Conservation (phyloP, 2,329 filamentous ascomycete genomes). For the Aspergillus jensenii region DNA sequence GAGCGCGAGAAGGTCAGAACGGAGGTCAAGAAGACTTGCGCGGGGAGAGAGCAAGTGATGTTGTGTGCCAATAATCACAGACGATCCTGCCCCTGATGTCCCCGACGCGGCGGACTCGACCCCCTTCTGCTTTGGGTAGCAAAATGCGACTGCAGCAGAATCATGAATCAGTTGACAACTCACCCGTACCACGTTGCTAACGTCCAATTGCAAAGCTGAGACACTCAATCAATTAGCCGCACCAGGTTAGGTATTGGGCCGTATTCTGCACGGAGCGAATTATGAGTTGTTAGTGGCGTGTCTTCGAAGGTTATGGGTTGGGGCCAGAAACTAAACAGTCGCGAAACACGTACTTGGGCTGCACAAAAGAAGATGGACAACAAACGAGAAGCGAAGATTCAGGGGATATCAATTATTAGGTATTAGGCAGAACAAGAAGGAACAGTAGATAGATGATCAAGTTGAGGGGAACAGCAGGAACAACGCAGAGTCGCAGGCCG, state of each 20-base stretch:
- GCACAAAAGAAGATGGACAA: constrained; percentile 1
- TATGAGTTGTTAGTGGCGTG: constrained; percentile 6
- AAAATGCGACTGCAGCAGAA: neutral
- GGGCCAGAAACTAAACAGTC: constrained; percentile 4
- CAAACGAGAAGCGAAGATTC: neutral
- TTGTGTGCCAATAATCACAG: neutral
- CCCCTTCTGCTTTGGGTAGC: constrained; percentile 5
- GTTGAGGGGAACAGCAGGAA: constrained; percentile 3
- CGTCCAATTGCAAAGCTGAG: constrained; percentile 8
- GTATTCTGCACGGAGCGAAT: constrained; percentile 4
- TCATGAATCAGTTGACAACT: constrained; percentile 6
- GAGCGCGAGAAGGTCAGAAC: neutral
- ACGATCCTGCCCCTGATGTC: neutral
- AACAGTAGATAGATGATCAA: neutral
- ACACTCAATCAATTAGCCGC: neutral
- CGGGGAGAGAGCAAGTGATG: neutral
- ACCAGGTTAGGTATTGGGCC: neutral
- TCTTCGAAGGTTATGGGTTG: neutral
- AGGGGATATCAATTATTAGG: neutral
- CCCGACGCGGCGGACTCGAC: neutral
- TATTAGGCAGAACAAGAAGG: constrained; percentile 5
- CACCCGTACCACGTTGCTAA: constrained; percentile 9
- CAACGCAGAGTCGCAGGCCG: constrained; percentile 5
- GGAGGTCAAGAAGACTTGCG: neutral
- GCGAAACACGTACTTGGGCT: constrained; percentile 1